A percentile compares a stretch with the other conserved stretches of the same genome.
phyloP scores from a whole-genome alignment of 495 filamentous ascomycete species.

The Aspergillus heteromorphus region DNA sequence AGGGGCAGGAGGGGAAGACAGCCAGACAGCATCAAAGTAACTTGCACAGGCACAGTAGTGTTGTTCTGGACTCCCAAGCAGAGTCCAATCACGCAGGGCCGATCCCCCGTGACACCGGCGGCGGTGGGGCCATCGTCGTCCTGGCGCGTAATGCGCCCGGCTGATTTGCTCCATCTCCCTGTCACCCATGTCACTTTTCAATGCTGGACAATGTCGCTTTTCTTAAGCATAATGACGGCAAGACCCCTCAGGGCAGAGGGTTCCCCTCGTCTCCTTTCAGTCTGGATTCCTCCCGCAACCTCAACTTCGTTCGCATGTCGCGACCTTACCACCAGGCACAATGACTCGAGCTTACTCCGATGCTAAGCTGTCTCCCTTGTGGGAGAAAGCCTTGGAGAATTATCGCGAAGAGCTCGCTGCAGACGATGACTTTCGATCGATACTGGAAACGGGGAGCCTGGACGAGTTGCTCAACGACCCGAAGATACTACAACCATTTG shows the following conservation, averaged over 20 bases:
- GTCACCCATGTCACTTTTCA: not conserved
- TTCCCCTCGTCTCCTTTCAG: not conserved
- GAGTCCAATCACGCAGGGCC: not conserved
- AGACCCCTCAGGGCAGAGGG: not conserved
- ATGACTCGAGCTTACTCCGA: not conserved
- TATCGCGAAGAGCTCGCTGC: constrained; percentile 6
- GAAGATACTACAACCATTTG: constrained; percentile 3
- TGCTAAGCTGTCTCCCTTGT: constrained; percentile 13
- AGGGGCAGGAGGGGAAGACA: too few species aligned
- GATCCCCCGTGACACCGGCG: not conserved
- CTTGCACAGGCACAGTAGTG: too few species aligned
- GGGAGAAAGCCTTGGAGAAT: constrained; percentile 7
- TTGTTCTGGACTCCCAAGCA: too few species aligned
- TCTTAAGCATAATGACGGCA: not conserved
- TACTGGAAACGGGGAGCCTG: constrained; percentile 2
- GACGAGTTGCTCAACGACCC: constrained; percentile 2
- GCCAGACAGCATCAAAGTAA: too few species aligned
- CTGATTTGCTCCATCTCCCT: not conserved
- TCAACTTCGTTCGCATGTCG: not conserved
- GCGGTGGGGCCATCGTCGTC: not conserved
- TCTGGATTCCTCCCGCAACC: not conserved
- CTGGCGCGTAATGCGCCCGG: not conserved
- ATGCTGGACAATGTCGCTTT: not conserved
- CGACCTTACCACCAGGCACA: not conserved
- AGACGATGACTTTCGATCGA: constrained; percentile 5